Evolutionary conservation across 768 basidiomycete genomes (phyloP).

Genomic region (Trametes meyenii): DNA sequence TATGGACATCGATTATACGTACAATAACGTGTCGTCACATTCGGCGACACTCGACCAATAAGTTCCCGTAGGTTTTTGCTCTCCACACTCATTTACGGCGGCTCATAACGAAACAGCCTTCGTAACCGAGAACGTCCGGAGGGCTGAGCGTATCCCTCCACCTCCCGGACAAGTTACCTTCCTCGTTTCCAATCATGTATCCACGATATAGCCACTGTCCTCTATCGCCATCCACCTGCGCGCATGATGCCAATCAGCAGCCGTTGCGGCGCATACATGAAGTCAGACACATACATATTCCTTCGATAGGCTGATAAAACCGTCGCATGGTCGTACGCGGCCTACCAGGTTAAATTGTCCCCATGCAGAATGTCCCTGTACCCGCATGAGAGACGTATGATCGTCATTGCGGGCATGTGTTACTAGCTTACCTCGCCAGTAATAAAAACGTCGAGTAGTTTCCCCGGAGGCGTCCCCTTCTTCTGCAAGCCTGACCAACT

Average conservation of each 20-base stretch:
- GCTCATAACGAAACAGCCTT: constrained; percentile 83
- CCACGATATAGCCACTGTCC: constrained; percentile 88
- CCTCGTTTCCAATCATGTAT: constrained; percentile 69
- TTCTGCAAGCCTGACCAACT: constrained; percentile 23
- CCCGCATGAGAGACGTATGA: background rate
- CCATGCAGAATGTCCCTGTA: constrained; percentile 91
- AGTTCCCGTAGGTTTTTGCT: background rate
- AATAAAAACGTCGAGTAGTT: constrained; percentile 63
- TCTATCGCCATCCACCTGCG: constrained; percentile 67
- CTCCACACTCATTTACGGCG: constrained; percentile 48
- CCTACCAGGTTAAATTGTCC: constrained; percentile 83
- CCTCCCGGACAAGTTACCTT: constrained; percentile 77
- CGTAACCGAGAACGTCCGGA: constrained; percentile 67
- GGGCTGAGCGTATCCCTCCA: constrained; percentile 87
- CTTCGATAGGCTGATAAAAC: constrained; percentile 79
- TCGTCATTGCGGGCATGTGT: background rate
- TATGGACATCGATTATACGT: too few relatives aligned
- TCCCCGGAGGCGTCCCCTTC: constrained; percentile 1
- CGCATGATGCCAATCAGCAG: background rate
- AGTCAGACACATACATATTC: constrained; percentile 61
- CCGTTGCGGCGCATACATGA: constrained; percentile 28
- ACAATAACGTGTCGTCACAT: too few relatives aligned
- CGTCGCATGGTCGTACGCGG: constrained; percentile 79
- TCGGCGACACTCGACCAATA: background rate
- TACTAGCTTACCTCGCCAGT: constrained; percentile 63